phyloP scores from a whole-genome alignment of 345 rosid genomes.

The Gossypium sturtianum region DNA sequence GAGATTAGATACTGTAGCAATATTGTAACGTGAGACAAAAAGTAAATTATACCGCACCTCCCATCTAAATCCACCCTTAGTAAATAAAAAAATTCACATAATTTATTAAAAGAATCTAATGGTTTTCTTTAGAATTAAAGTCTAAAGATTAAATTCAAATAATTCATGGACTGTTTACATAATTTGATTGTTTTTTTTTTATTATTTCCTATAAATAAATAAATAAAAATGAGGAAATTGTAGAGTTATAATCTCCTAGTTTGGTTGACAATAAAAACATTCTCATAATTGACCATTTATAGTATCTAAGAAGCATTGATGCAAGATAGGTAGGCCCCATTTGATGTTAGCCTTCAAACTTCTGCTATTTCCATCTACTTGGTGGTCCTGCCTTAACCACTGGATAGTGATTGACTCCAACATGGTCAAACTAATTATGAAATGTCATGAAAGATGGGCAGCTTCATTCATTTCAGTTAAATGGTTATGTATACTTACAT shows the following conservation, averaged over 20 bases:
- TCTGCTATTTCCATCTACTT: background rate
- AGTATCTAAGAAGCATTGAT: background rate
- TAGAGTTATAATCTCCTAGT: background rate
- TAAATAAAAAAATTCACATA: no score
- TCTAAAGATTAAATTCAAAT: no score
- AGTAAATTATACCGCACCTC: no score
- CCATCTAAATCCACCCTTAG: no score
- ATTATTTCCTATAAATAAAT: no score
- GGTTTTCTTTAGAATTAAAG: no score
- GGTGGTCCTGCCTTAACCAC: background rate
- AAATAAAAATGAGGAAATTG: background rate
- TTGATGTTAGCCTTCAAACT: background rate
- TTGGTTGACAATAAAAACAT: background rate
- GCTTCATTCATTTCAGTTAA: constrained; percentile 20
- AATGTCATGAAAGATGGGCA: constrained; percentile 23
- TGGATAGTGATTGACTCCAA: background rate
- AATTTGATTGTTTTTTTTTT: no score
- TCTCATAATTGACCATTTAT: background rate
- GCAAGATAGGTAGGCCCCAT: background rate
- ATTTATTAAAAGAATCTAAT: no score
- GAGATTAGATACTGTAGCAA: no score
- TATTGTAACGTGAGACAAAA: no score
- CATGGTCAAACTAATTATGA: constrained; percentile 11
- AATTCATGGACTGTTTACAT: no score
- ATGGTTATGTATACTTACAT: no score